Conservation (phyloP, 2,329 filamentous ascomycete species). For the Colletotrichum chlorophyti region DNA sequence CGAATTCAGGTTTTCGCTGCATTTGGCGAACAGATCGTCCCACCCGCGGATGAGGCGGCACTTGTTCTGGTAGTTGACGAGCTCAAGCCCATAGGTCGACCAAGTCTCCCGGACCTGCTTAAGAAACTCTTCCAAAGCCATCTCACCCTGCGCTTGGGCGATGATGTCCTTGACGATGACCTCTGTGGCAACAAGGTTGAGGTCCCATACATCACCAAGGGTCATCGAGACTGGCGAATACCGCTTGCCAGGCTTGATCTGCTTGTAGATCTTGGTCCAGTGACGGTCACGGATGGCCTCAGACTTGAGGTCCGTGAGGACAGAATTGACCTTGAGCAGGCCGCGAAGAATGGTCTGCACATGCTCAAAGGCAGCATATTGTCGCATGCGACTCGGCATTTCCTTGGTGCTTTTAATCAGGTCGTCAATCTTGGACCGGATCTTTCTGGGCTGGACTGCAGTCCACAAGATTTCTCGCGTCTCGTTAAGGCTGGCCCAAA, state of each 20-base stretch:
- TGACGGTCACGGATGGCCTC: conserved; percentile 96
- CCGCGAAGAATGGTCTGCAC: conserved; percentile 90
- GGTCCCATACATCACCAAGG: conserved; percentile 97
- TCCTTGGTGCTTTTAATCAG: conserved; percentile 98
- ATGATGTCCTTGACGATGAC: conserved; percentile 91
- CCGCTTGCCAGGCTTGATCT: conserved; percentile 87
- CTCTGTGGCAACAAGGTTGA: conserved; percentile 89
- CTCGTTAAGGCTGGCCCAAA: conserved; percentile 96
- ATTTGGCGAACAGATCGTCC: conserved; percentile 98
- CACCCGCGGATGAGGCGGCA: conserved; percentile 96
- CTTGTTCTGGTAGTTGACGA: conserved; percentile 98
- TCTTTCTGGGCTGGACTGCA: conserved; percentile 92
- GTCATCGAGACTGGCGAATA: conserved; percentile 96
- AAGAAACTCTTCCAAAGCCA: conserved; percentile 97
- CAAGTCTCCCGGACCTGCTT: conserved; percentile 96
- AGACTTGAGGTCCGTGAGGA: conserved; percentile 90
- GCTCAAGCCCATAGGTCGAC: conserved; percentile 92
- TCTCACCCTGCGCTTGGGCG: conserved; percentile 93
- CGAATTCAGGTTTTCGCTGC: conserved; percentile 96
- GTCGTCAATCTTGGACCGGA: conserved; percentile 86
- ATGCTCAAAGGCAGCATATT: conserved; percentile 99
- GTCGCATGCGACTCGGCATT: conserved; percentile 98
- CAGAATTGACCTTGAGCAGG: conserved; percentile 87
- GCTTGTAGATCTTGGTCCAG: conserved; percentile 98
- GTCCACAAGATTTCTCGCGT: conserved; percentile 93